Evolutionary conservation across 2,329 filamentous ascomycete species (phyloP).

Genomic region (Penicillium crustosum): DNA sequence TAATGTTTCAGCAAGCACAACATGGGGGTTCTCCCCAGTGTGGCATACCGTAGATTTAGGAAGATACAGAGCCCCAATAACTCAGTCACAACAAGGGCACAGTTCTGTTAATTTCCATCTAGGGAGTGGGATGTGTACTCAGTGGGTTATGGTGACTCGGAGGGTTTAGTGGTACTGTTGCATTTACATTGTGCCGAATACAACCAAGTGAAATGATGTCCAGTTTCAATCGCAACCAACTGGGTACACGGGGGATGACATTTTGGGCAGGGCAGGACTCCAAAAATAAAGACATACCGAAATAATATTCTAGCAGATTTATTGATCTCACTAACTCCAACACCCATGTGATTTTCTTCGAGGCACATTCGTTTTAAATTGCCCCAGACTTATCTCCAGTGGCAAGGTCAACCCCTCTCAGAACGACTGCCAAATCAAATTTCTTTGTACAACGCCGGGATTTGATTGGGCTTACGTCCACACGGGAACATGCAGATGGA

Average conservation of each 20-base stretch:
- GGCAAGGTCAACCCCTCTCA: not conserved
- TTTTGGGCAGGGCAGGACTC: not conserved
- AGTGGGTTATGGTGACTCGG: not conserved
- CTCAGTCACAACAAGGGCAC: no score
- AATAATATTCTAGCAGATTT: not conserved
- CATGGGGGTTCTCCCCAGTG: not conserved
- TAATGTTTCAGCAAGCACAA: not conserved
- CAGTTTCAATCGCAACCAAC: not conserved
- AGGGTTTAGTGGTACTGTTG: not conserved
- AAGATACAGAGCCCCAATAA: accelerated
- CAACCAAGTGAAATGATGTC: not conserved
- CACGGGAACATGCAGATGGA: not conserved
- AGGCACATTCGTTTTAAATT: not conserved
- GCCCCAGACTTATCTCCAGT: not conserved
- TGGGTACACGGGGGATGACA: not conserved
- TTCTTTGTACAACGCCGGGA: not conserved
- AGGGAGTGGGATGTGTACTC: not conserved
- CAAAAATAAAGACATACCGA: not conserved
- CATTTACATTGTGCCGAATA: not conserved
- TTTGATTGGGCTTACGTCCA: not conserved
- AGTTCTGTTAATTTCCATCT: no score
- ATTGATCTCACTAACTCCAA: not conserved
- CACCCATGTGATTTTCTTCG: not conserved
- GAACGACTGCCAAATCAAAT: not conserved
- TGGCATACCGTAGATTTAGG: not conserved